Percentiles rank a stretch among this genome's conserved stretches.
These are phyloP conservation scores for Arthrinium phaeospermum DNA, from an alignment of 2,329 filamentous ascomycete species.

Conservation along the genomic window DNA sequence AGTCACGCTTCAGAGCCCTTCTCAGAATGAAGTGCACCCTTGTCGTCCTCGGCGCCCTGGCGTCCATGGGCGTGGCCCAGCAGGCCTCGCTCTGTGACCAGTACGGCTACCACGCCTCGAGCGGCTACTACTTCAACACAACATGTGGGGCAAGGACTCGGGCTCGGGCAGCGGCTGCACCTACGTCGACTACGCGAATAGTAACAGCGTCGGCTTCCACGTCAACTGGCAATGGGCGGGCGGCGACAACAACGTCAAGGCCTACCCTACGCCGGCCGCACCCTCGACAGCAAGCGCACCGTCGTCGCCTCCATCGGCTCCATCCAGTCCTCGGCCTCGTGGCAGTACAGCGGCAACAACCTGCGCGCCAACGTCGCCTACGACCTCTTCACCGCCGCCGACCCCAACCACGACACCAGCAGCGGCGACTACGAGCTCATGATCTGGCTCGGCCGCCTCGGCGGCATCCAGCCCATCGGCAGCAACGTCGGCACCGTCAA, in stretches of 20 bases:
- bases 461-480: slow-evolving; percentile 60
- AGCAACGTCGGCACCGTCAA: slow-evolving; percentile 55
- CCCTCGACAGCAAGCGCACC: slow-evolving; percentile 36
- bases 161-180: slow-evolving; percentile 50
- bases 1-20: background rate
- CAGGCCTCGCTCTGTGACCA: slow-evolving; percentile 33
- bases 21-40: slow-evolving; percentile 10
- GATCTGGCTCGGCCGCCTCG: slow-evolving; percentile 66
- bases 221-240: slow-evolving; percentile 50
- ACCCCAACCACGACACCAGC: slow-evolving; percentile 37
- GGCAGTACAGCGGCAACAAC: slow-evolving; percentile 53
- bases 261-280: slow-evolving; percentile 48
- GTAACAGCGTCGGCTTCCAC: slow-evolving; percentile 44
- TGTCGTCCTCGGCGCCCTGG: slow-evolving; percentile 23
- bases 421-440: slow-evolving; percentile 65
- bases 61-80: slow-evolving; percentile 24
- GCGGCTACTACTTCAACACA: slow-evolving; percentile 44
- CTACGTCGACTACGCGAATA: slow-evolving; percentile 42
- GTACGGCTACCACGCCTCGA: slow-evolving; percentile 38
- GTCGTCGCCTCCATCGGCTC: slow-evolving; percentile 42
- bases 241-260: slow-evolving; percentile 47
- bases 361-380: slow-evolving; percentile 66
- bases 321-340: slow-evolving; percentile 43
- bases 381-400: slow-evolving; percentile 62
- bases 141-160: slow-evolving; percentile 48